Evolutionary conservation across 2,329 filamentous ascomycete species (phyloP).

Genomic region (Blastomyces percursus): DNA sequence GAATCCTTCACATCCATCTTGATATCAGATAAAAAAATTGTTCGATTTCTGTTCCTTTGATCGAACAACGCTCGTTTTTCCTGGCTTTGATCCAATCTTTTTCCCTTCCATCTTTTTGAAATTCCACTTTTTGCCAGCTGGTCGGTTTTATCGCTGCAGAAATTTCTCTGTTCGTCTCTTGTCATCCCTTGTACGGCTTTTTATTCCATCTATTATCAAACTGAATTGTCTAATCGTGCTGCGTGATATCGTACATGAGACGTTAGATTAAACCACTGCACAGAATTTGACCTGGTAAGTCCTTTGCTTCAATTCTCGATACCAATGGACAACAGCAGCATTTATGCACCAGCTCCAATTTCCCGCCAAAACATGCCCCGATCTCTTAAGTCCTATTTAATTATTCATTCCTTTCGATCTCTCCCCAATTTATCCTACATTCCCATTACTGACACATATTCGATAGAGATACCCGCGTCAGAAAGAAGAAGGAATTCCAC

Average conservation of each 20-base stretch:
- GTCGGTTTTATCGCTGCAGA: not conserved
- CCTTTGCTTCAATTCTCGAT: not conserved
- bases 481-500: not conserved
- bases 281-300: not conserved
- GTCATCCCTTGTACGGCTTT: not conserved
- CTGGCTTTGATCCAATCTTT: not conserved
- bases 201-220: not conserved
- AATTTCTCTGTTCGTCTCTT: not conserved
- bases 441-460: not conserved
- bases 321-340: not conserved
- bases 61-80: not conserved
- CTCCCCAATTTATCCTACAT: not conserved
- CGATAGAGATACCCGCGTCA: not conserved
- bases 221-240: not conserved
- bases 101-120: not conserved
- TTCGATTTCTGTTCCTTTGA: not conserved
- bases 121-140: not conserved
- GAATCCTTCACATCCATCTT: conserved; percentile 8
- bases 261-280: not conserved
- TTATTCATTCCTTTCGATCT: not conserved
- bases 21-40: conserved; percentile 8
- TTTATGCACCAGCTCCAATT: not conserved
- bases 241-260: not conserved
- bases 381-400: not conserved
- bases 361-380: not conserved